A percentile compares a stretch with the other conserved stretches of the same genome.
Conservation (phyloP, 768 basidiomycete species). For the Steccherinum ochraceum region DNA sequence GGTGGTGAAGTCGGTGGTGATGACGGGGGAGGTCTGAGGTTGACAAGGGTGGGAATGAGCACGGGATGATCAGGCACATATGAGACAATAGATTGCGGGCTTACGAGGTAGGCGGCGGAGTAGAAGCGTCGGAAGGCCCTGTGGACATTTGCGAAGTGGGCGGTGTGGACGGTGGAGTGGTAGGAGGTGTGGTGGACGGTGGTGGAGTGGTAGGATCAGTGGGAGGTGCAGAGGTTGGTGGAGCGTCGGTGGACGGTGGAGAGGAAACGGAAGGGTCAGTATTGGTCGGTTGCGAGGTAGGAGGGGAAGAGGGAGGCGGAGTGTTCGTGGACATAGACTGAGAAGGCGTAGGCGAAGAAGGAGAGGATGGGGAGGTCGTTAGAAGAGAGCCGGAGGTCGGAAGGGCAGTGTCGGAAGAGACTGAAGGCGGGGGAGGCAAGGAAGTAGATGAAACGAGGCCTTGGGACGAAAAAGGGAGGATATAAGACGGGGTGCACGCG, state of each 20-base stretch:
- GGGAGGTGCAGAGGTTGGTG: conserved; percentile 12
- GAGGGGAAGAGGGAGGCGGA: neutral
- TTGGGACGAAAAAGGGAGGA: neutral
- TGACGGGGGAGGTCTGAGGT: conserved; percentile 1
- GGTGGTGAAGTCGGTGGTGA: conserved; percentile 6
- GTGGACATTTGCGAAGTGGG: neutral
- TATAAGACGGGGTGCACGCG: neutral
- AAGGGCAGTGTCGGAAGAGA: neutral
- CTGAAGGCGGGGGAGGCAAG: neutral
- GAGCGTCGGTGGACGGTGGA: conserved; percentile 12
- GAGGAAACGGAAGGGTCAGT: conserved; percentile 2
- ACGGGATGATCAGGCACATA: neutral
- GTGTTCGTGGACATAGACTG: neutral
- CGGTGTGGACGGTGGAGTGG: neutral
- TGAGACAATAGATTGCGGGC: neutral
- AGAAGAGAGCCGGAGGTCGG: neutral
- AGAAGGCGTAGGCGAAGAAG: conserved; percentile 1
- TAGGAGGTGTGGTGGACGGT: conserved; percentile 4
- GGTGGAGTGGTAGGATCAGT: conserved; percentile 13
- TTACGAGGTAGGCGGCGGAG: neutral
- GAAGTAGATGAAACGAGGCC: neutral
- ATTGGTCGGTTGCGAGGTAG: neutral
- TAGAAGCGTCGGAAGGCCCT: conserved; percentile 1
- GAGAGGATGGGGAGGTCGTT: neutral
- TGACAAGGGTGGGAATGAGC: neutral